Percentiles rank a stretch among this genome's conserved stretches.
Conservation (phyloP, 2,329 filamentous ascomycete genomes). For the Amauroascus niger region DNA sequence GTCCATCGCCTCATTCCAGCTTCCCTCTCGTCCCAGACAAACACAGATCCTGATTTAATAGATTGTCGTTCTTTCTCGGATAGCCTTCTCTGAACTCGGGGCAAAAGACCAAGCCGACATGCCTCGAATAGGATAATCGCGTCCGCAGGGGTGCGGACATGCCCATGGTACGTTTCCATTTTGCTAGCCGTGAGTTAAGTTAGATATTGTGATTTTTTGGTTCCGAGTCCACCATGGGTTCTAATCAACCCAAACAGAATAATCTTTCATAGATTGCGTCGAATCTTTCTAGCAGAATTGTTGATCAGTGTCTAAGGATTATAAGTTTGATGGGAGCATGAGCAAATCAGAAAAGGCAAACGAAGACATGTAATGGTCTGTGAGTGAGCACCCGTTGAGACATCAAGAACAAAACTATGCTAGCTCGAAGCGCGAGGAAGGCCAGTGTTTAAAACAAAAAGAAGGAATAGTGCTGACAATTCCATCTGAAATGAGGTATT, state of each 20-base stretch:
- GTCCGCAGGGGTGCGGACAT: constrained; percentile 89
- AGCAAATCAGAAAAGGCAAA: not conserved
- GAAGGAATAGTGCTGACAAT: too few relatives aligned
- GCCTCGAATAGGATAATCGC: constrained; percentile 98
- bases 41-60: constrained; percentile 92
- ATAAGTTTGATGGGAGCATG: not conserved
- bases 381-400: too few relatives aligned
- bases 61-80: constrained; percentile 96
- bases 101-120: constrained; percentile 77
- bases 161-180: constrained; percentile 96
- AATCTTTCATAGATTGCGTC: not conserved
- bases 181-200: not conserved
- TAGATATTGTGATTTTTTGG: not conserved
- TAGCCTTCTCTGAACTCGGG: constrained; percentile 80
- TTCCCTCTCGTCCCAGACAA: constrained; percentile 99
- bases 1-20: constrained; percentile 98
- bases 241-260: not conserved
- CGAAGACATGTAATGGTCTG: too few relatives aligned
- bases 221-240: not conserved
- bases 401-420: too few relatives aligned
- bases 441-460: too few relatives aligned
- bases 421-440: too few relatives aligned
- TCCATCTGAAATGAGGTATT: too few relatives aligned
- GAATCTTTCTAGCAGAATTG: not conserved
- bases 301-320: not conserved